Base-by-base conservation (phyloP, 192 early-diverging fungal species). In the Gonapodya prolifera region DNA sequence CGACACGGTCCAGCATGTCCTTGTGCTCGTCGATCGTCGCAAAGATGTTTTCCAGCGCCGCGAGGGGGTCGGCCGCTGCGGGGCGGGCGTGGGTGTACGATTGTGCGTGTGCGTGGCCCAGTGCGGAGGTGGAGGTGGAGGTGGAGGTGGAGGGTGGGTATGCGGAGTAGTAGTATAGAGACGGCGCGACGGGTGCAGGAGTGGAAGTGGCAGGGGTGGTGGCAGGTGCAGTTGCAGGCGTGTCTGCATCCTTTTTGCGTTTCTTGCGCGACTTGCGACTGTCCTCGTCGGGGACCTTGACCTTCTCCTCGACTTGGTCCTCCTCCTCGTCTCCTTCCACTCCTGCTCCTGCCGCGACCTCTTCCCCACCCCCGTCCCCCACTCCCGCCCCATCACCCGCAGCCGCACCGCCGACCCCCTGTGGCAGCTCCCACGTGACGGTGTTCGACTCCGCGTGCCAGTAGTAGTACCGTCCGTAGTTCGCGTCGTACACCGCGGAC, bases 21-120 rank as follows among this genome's bases (percentile, higher is more conserved):
- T 73, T 73, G 71, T 18, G 28, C 71, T 73, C 71, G 31, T 73
- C 71, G 71, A 73, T 73, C 31, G 28, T 18, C 71, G 71, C 71
- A 32, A 73, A 73, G 28, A 73, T 2, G 28, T 8, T 30, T 8
- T 73, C 71, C 18, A 73, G 71, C 71, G 16, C 31, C 23, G 45
- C 45, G 8, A 61, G 45, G 8, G 45, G 45, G 23, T 61, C 45
- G 45, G 8, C 45, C 8, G 8, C 45, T 8, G 45, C 8, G 8
- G 45, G 45, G 45, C 23, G 23, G 45, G 45, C 45, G n/a, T n/a
- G n/a, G n/a, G n/a, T n/a, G n/a, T n/a, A n/a, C n/a, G n/a, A n/a
- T n/a, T n/a, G n/a, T n/a, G n/a, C n/a, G n/a, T n/a, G n/a, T n/a
- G n/a, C n/a, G n/a, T n/a, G n/a, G 8, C 45, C 45, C 8, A 61